These are phyloP conservation scores for Styphnolobium japonicum DNA, from an alignment of 306 rosid genomes.

Conservation along the genomic window DNA sequence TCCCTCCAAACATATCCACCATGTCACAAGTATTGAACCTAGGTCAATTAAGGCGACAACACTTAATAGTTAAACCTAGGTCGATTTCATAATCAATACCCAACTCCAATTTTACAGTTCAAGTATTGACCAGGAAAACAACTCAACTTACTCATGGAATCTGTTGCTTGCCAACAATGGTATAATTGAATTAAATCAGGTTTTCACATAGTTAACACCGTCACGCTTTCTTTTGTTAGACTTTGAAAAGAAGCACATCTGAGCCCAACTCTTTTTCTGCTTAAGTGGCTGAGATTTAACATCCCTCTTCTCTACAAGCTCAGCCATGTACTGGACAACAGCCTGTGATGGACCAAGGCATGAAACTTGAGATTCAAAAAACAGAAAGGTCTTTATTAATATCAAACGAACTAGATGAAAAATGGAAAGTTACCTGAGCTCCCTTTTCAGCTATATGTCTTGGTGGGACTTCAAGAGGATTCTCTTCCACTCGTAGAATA, in stretches of 20 bases:
- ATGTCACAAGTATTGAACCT: not conserved
- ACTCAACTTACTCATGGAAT: constrained; percentile 35
- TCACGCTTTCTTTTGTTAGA: constrained; percentile 59
- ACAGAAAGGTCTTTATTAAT: not conserved
- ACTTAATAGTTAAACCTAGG: not conserved
- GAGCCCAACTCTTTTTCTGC: constrained; percentile 64
- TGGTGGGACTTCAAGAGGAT: constrained; percentile 78
- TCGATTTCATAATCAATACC: not conserved
- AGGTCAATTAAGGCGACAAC: not conserved
- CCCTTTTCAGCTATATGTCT: constrained; percentile 58
- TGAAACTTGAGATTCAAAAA: not conserved
- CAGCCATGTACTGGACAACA: constrained; percentile 69
- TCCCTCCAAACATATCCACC: not conserved
- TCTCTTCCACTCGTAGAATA: constrained; percentile 58
- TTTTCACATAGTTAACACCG: constrained; percentile 31
- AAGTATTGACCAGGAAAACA: not conserved
- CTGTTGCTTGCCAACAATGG: not conserved
- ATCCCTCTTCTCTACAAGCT: constrained; percentile 43
- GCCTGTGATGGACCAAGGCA: constrained; percentile 47
- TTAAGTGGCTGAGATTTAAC: constrained; percentile 40
- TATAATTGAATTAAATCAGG: constrained; percentile 30
- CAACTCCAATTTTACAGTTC: not conserved
- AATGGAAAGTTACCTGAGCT: constrained; percentile 51
- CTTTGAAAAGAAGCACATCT: constrained; percentile 45
- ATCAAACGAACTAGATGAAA: not conserved